Conservation (phyloP, 768 basidiomycete species). For the Suillus clintonianus region DNA sequence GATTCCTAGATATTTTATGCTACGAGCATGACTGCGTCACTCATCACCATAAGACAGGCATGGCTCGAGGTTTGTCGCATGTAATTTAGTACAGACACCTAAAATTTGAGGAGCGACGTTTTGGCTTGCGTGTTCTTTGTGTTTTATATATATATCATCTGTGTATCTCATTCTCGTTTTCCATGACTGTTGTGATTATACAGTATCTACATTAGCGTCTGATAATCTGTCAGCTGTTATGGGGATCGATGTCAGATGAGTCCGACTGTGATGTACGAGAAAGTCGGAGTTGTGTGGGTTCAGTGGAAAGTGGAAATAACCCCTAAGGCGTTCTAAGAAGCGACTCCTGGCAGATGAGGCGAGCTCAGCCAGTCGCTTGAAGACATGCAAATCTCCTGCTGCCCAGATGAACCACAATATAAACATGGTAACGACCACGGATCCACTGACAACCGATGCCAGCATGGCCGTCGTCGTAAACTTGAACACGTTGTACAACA, state of each 20-base stretch:
- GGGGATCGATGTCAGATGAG: neutral
- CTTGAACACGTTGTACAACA: constrained; percentile 2
- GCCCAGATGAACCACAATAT: constrained; percentile 7
- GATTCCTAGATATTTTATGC: constrained; percentile 17
- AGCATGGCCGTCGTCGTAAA: neutral
- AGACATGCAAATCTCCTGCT: neutral
- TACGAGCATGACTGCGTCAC: constrained; percentile 7
- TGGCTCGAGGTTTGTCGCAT: neutral
- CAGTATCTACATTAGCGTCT: neutral
- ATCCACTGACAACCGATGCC: neutral
- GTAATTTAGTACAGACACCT: neutral
- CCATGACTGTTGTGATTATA: neutral
- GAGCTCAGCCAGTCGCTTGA: neutral
- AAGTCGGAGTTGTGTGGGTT: neutral
- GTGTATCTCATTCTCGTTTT: neutral
- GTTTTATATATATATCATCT: too few species aligned
- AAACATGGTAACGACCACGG: neutral
- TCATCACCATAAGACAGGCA: too few species aligned
- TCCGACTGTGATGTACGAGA: neutral
- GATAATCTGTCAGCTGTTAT: neutral
- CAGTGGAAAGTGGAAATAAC: neutral
- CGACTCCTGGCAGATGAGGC: neutral
- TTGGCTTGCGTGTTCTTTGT: neutral
- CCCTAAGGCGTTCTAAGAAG: neutral
- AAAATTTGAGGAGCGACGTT: too few species aligned